Evolutionary conservation across 345 rosid genomes (phyloP), one percentile per base, ranked within the genome.

Genomic region (Boechera stricta): DNA sequence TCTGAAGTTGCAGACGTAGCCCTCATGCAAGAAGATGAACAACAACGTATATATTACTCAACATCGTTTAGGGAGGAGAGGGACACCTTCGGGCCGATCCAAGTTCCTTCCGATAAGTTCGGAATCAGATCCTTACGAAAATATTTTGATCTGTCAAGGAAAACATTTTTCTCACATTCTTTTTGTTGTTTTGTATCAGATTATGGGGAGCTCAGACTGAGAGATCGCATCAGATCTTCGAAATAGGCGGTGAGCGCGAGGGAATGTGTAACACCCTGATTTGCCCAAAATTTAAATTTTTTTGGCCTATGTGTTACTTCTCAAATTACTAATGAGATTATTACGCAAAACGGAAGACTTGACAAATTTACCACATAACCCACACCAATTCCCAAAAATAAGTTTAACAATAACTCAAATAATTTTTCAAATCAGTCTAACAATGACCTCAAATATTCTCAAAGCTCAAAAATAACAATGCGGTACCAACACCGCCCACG

Each of bases 141-240:
- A 13, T 3, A 38, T 57, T 57, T 3, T 57, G 39, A 7, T 57
- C 7, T 7, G 10, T 35, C 21, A 21, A 21, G 21, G 41, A 7
- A 12, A 67, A 10, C 44, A 18, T 36, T 49, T 41, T 57, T 38
- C 42, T 9, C 29, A 33, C 24, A 44, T 24, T 18, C 21, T 41
- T 44, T 4, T 52, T 32, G 41, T 32, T 64, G 72, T 24, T 79
- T 0, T 55, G 29, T 29, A 75, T 47, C 71, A 91, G 97, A 72
- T 77, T 94, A 48, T 94, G 97, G 98, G 98, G 97, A 60, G 98
- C 98, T 2, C 98, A 94, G 61, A 94, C 97, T 29, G 97, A 94
- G 75, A 86, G 98, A 82, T 92, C 97, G 39, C 67, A 90, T 71
- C 97, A 90, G 80, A 94, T 90, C 54, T 94, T 94, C 55, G 93